Percentiles rank a stretch among this genome's conserved stretches.
Conservation (phyloP, 2,329 filamentous ascomycete species). For the Nigrograna mackinnonii region DNA sequence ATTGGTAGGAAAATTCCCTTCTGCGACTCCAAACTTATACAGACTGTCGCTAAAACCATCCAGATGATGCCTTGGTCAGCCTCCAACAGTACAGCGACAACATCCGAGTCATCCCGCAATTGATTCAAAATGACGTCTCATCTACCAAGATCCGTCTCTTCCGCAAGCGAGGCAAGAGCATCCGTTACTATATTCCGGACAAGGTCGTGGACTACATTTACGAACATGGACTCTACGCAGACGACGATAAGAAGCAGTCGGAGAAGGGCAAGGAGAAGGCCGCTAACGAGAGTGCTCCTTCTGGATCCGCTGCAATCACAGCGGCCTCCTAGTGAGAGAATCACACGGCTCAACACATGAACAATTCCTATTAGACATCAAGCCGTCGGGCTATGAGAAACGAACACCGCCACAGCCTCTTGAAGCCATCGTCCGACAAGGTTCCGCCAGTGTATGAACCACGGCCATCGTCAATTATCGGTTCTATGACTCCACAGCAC, state of each 20-base stretch:
- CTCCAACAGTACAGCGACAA: slow-evolving; percentile 84
- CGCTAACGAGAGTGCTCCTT: slow-evolving; percentile 14
- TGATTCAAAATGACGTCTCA: slow-evolving; percentile 85
- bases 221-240: slow-evolving; percentile 41
- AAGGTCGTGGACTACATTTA: slow-evolving; percentile 44
- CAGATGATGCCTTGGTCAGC: slow-evolving; percentile 79
- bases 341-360: too few relatives aligned
- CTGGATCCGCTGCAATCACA: slow-evolving; percentile 22
- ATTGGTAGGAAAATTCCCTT: slow-evolving; percentile 49
- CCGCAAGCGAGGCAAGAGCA: slow-evolving; percentile 45
- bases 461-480: too few relatives aligned
- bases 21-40: background rate
- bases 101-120: slow-evolving; percentile 84
- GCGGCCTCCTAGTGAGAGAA: slow-evolving; percentile 9
- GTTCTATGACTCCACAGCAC: too few relatives aligned
- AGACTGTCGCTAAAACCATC: slow-evolving; percentile 12
- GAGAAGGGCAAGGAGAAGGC: slow-evolving; percentile 38
- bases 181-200: slow-evolving; percentile 46
- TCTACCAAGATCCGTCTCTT: slow-evolving; percentile 83
- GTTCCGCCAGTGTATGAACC: too few relatives aligned
- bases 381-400: too few relatives aligned
- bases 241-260: slow-evolving; percentile 40
- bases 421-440: too few relatives aligned
- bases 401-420: background rate
- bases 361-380: too few relatives aligned